Conservation (phyloP, 1,284 basidiomycete genomes). For the Athelia psychrophila region DNA sequence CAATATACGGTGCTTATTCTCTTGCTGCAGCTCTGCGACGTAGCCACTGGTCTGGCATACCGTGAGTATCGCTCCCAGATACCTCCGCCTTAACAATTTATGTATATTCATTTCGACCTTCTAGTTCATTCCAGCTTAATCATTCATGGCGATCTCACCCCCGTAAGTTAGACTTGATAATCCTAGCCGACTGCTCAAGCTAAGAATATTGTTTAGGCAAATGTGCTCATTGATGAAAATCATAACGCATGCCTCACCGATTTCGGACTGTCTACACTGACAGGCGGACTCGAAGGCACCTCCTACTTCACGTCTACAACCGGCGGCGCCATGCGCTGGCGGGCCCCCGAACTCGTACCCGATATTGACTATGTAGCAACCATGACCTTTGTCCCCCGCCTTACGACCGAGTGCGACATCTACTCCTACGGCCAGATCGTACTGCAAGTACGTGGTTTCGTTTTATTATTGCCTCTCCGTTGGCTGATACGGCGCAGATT, state of each 20-base stretch:
- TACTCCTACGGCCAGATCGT: not conserved
- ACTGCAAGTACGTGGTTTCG: not conserved
- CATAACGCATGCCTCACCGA: not conserved
- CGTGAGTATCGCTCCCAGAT: not conserved
- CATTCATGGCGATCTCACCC: not conserved
- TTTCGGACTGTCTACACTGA: not conserved
- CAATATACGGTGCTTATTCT: not conserved
- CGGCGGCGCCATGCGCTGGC: not conserved
- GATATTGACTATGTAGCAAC: not conserved
- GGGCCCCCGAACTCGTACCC: not conserved
- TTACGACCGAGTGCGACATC: not conserved
- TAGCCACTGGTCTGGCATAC: not conserved
- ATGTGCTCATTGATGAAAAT: not conserved
- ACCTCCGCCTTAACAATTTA: too few relatives aligned
- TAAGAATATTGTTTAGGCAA: not conserved
- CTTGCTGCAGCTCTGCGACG: not conserved
- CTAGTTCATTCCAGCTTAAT: not conserved
- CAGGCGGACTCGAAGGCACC: not conserved
- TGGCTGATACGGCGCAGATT: too few relatives aligned
- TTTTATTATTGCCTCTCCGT: too few relatives aligned
- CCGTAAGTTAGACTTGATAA: not conserved
- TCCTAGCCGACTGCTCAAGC: not conserved
- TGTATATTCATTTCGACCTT: not conserved
- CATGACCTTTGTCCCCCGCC: not conserved
- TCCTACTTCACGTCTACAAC: not conserved